Base-by-base conservation (phyloP, 2,329 filamentous ascomycete genomes). In the Aureobasidium mangrovei region DNA sequence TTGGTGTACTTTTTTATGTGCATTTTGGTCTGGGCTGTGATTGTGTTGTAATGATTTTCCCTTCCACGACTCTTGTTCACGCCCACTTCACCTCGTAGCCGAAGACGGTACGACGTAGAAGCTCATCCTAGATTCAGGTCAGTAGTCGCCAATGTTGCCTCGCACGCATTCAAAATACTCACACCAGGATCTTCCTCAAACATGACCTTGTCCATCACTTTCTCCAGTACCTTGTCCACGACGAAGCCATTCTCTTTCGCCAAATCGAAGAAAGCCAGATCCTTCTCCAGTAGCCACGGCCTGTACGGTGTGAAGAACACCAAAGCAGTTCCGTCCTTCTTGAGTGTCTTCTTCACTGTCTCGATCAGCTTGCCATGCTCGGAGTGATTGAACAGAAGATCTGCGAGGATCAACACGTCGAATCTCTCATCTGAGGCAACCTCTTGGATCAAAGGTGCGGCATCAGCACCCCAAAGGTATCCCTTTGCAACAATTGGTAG, bases 251-350 rank as follows among this genome's bases (percentile, higher is more conserved):
- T 77, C 49, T 80, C 79, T 56, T 80, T 75, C 4, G 85, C 87
- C 55, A 90, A 65, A 46, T 90, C 86, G 65, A 96, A 96, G 73
- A 96, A 96, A 3, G 79, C 80, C 67, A 95, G 75, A 64, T 95
- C 93, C 69, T 89, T 86, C 59, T 90, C 79, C 63, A 86, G 77
- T 65, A 96, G 74, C 91, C 91, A 96, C 1, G 91, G 91, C 59
- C 93, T 78, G 71, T 97, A 95, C 24, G 88, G 91, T 0, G 91
- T 95, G 73, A 96, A 97, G 69, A 96, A 94, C 6, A 96, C 90
- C 62, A 91, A 80, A 2, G 90, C 89, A 53, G 77, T 77, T 46
- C 84, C 81, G 2, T 73, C 73, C 58, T 72, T 75, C 61, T 77
- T 79, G 63, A 96, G 70, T 12, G 85, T 87, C 64, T 78, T 67